These are phyloP conservation scores for Acanthamoeba castellanii DNA, from an alignment of 208 protist genomes.

Conservation along the genomic window DNA sequence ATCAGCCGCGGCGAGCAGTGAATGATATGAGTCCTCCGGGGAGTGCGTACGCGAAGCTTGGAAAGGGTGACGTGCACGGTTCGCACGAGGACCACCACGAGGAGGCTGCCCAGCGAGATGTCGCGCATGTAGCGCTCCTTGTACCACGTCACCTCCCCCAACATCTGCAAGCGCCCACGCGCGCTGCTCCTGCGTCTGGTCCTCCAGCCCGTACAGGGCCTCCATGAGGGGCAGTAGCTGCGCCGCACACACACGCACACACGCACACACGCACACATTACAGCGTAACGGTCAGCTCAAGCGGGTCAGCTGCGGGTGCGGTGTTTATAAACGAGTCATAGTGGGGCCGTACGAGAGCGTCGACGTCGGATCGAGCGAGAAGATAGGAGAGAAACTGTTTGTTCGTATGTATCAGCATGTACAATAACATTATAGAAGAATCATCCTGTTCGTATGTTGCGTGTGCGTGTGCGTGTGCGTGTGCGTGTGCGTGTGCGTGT, in stretches of 20 bases:
- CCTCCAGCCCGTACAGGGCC: conserved; percentile 30
- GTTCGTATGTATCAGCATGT: conserved; percentile 57
- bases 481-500: background rate
- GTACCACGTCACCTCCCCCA: conserved; percentile 25
- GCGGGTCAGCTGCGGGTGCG: too few relatives aligned
- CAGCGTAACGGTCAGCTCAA: too few relatives aligned
- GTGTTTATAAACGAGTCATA: too few relatives aligned
- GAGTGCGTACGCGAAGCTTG: background rate
- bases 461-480: background rate
- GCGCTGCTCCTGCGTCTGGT: conserved; percentile 22
- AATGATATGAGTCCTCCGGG: background rate
- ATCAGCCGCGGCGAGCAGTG: too few relatives aligned
- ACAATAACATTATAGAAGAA: conserved; percentile 1
- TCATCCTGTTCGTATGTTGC: background rate
- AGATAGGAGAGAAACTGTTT: conserved; percentile 59
- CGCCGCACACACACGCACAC: background rate
- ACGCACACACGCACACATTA: too few relatives aligned
- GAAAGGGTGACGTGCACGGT: background rate
- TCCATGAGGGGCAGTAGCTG: conserved; percentile 11
- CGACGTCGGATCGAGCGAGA: conserved; percentile 39
- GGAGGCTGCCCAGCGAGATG: conserved; percentile 52
- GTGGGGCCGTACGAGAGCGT: background rate
- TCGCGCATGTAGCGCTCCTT: conserved; percentile 39
- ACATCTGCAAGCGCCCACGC: background rate
- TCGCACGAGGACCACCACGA: conserved; percentile 55